Evolutionary conservation across 345 rosid genomes (phyloP), one percentile per base, ranked within the genome.

Genomic region (Toxicodendron radicans): DNA sequence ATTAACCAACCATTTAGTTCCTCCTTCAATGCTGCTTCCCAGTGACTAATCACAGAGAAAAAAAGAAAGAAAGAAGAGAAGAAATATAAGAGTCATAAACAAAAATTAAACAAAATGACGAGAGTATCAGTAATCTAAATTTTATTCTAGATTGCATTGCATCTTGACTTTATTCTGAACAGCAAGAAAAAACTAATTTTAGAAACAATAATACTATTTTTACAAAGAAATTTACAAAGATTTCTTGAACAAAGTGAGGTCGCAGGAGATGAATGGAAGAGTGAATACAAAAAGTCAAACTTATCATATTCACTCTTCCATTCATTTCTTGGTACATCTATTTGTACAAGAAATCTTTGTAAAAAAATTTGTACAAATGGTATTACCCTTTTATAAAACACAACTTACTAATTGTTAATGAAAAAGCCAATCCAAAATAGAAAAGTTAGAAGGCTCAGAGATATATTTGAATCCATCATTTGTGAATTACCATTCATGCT

Each of bases 1-100:
- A 86, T 90, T 93, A 70, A 95, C 99, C 82, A 93, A 65, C 97
- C 97, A 93, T 76, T 88, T 95, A 49, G 98, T 81, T 78, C 98
- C 97, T 78, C 96, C 97, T 88, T 87, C 92, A 74, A 91, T 89
- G 81, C 97, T 91, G 81, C 74, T 87, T 10, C 91, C 87, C 78
- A 94, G 12, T 24, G 98, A 94, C 98, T 94, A 82, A 67, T 73
- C 11, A 59, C 7, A 43, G 43, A 17, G 54, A 7, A 43, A 68
- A 23, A 38, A 38, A 7, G 5, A 38, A 38, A 38, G 0, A 38
- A 38, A 38, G 43, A 38, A 38, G 8, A 38, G 43, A 68, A 12
- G 16, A 16, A 38, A 38, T 0, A 38, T 51, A 51, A 51, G 13
- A 3, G 17, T 51, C 6, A 12, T 51, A 51, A 51, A 51, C 18